Evolutionary conservation across 768 basidiomycete genomes (phyloP), one percentile per base, ranked within the genome.

Genomic region (Xerocomus brunneocitrinus): DNA sequence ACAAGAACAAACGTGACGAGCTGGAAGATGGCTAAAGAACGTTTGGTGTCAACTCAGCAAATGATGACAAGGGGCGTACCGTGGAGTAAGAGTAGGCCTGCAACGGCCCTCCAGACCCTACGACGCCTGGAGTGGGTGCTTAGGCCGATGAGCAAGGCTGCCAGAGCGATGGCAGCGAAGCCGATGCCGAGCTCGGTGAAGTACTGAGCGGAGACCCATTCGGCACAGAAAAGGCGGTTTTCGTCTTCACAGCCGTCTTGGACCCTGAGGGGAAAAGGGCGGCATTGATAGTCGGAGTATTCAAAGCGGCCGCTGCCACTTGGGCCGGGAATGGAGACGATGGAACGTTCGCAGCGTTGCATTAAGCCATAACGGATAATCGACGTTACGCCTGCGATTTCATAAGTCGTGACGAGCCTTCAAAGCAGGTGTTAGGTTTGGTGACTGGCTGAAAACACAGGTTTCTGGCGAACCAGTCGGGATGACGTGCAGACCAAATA

Each of bases 21-120:
- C 59, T 87, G 82, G 53, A 80, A 81, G 22, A 74, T 49, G n/a
- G 82, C 85, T 85, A 47, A 8, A 39, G 25, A 13, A 30, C 16
- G 38, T 5, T 58, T 47, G 45, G 35, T 22, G 12, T 43, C 13
- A 10, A 22, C 25, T 7, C 14, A 42, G 6, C n/a, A 40, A 10
- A 7, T 41, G 10, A 34, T 1, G 40, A 32, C 3, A 24, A 27
- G 45, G 19, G 28, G 50, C 55, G 7, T 38, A 85, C 87, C 79
- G 62, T 87, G 83, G 19, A 89, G 61, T 14, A 81, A 67, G 12
- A 87, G 72, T 9, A 91, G 67, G 14, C 79, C 81, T 8, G 85
- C 86, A 1, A 85, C 84, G 1, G 80, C 84, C 63, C 79, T 81
- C 89, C 89, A 91, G 31, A 89, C 83, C 58, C 89, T 79, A 53